Evolutionary conservation across 352 stramenopile species (phyloP).

Genomic region (Phytopythium litorale): DNA sequence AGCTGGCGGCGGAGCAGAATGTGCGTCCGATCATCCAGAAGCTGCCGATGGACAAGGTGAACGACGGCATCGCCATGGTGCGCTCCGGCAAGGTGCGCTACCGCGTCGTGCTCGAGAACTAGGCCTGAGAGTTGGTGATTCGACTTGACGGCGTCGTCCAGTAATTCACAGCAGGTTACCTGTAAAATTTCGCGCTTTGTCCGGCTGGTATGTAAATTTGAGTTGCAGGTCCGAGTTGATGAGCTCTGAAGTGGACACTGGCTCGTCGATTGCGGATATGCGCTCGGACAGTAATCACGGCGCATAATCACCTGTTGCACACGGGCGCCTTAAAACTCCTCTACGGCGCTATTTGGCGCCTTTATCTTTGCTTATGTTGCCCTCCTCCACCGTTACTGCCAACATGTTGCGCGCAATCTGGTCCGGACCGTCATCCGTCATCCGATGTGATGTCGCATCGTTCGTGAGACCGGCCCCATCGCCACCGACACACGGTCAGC

Average conservation of each 20-base stretch:
- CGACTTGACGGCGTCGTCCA: no score
- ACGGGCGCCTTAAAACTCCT: neutral
- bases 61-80: constrained; percentile 35
- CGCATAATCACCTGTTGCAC: neutral
- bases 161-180: no score
- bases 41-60: constrained; percentile 39
- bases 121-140: no score
- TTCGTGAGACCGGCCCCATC: neutral
- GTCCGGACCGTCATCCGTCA: neutral
- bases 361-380: neutral
- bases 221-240: no score
- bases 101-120: constrained; percentile 40
- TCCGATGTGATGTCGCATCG: neutral
- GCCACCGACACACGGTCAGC: neutral
- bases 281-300: neutral
- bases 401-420: neutral
- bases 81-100: constrained; percentile 39
- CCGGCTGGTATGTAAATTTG: neutral
- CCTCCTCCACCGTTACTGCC: neutral
- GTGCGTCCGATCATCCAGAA: constrained; percentile 50
- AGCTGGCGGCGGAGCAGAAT: constrained; percentile 20
- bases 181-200: neutral
- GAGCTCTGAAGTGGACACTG: no score
- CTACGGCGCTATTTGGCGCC: neutral
- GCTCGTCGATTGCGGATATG: neutral